Percentiles rank a stretch among this genome's conserved stretches.
These are phyloP conservation scores for Citrus maxima DNA, from an alignment of 345 rosid genomes.

Conservation along the genomic window DNA sequence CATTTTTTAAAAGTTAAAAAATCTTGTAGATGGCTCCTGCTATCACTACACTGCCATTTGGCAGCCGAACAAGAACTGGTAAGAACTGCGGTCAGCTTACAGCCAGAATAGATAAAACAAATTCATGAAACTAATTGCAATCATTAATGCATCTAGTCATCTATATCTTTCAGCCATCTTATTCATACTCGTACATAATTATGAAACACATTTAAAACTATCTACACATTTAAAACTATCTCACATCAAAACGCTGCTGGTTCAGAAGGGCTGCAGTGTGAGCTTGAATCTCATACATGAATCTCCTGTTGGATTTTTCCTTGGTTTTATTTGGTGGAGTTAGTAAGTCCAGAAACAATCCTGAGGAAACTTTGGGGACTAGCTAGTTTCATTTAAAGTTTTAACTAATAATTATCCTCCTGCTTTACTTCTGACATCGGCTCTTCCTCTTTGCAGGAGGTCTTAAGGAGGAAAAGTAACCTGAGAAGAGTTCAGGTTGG, in stretches of 20 bases:
- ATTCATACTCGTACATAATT: not conserved
- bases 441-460: constrained; percentile 29
- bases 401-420: not conserved
- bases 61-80: not conserved
- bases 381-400: not conserved
- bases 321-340: not conserved
- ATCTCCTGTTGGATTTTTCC: not conserved
- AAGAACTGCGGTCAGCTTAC: not conserved
- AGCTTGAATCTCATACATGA: not conserved
- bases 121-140: not conserved
- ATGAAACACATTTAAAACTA: not conserved
- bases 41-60: not conserved
- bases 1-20: not conserved
- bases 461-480: constrained; percentile 23
- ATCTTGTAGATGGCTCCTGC: no score
- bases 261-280: not conserved
- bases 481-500: constrained; percentile 32
- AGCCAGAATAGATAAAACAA: not conserved
- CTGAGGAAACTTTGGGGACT: not conserved
- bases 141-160: not conserved
- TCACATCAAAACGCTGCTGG: not conserved
- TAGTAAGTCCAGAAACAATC: not conserved
- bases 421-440: not conserved
- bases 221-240: not conserved
- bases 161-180: not conserved